These are phyloP conservation scores for Centella asiatica DNA, from an alignment of 129 eudicot species.

Conservation along the genomic window DNA sequence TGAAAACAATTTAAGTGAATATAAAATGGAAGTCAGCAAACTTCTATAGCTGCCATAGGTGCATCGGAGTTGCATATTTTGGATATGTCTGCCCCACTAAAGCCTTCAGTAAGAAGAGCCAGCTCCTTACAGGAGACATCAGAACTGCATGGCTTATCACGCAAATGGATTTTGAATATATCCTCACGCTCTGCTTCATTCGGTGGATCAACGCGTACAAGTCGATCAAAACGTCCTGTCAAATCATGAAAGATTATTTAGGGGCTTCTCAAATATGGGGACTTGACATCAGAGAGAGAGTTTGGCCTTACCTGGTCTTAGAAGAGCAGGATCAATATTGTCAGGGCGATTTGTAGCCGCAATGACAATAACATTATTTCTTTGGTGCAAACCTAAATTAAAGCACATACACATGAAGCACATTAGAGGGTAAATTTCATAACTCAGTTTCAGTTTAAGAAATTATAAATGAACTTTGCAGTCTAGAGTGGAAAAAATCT, in stretches of 20 bases:
- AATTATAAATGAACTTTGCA: background rate
- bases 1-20: slow-evolving; percentile 1
- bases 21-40: slow-evolving; percentile 21
- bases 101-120: slow-evolving; percentile 69
- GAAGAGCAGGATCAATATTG: slow-evolving; percentile 86
- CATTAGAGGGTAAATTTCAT: background rate
- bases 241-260: slow-evolving; percentile 6
- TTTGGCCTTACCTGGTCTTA: slow-evolving; percentile 72
- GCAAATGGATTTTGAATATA: slow-evolving; percentile 66
- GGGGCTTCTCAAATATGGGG: slow-evolving; percentile 16
- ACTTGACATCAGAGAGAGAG: background rate
- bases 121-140: slow-evolving; percentile 63
- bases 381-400: slow-evolving; percentile 66
- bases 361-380: slow-evolving; percentile 81
- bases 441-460: background rate
- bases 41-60: slow-evolving; percentile 74
- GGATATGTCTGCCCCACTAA: slow-evolving; percentile 87
- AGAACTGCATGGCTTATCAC: slow-evolving; percentile 53
- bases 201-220: slow-evolving; percentile 85
- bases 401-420: slow-evolving; percentile 11
- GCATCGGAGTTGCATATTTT: slow-evolving; percentile 78
- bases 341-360: slow-evolving; percentile 98
- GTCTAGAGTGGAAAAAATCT: background rate
- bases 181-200: slow-evolving; percentile 60
- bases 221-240: slow-evolving; percentile 86